Conservation (phyloP, 2,329 filamentous ascomycete species). For the Fusarium temperatum region DNA sequence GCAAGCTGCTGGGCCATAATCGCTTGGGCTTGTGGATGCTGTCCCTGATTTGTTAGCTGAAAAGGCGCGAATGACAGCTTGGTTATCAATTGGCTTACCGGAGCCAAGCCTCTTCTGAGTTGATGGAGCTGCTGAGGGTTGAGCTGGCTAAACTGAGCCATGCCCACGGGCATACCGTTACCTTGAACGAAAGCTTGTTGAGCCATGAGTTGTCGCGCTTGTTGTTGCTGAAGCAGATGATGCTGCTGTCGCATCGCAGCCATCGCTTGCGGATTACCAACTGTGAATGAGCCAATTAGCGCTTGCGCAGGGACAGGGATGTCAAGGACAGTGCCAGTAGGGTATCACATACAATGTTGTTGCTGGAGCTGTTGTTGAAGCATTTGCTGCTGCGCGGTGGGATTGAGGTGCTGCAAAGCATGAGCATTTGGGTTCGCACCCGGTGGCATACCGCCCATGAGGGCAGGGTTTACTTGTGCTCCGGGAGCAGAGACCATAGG, state of each 20-base stretch:
- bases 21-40: constrained; percentile 47
- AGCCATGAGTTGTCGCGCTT: constrained; percentile 62
- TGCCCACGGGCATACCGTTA: constrained; percentile 61
- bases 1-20: constrained; percentile 56
- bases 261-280: constrained; percentile 50
- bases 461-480: constrained; percentile 75
- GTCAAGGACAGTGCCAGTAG: neutral
- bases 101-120: constrained; percentile 54
- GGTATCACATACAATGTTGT: constrained; percentile 46
- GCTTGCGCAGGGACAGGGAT: constrained; percentile 15
- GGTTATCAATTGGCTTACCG: constrained; percentile 48
- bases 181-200: constrained; percentile 60
- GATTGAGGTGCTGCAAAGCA: constrained; percentile 76
- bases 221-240: constrained; percentile 66
- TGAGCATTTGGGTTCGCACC: constrained; percentile 72
- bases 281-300: constrained; percentile 38
- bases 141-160: constrained; percentile 60
- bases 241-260: constrained; percentile 64
- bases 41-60: constrained; percentile 38
- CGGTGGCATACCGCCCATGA: constrained; percentile 82
- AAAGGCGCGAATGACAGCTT: neutral
- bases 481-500: constrained; percentile 79
- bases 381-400: constrained; percentile 66
- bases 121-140: constrained; percentile 62
- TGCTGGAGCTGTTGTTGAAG: constrained; percentile 62